phyloP scores from a whole-genome alignment of 2,329 filamentous ascomycete genomes.

The Canariomyces notabilis region DNA sequence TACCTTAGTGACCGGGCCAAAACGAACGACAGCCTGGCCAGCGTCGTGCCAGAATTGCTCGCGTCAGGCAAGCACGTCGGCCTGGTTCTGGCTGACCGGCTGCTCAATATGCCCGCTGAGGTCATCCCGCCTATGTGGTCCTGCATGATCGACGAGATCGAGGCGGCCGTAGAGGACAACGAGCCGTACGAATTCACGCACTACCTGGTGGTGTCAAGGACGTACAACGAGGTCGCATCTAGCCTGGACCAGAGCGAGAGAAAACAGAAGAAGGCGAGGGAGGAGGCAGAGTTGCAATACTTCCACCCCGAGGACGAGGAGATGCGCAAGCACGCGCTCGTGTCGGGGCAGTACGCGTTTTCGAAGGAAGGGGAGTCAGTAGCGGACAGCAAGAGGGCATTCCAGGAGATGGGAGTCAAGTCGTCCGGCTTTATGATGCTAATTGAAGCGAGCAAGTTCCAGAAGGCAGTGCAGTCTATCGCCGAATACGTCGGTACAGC shows the following conservation, averaged over 20 bases:
- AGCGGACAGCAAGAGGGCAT: conserved; percentile 88
- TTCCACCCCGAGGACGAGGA: conserved; percentile 97
- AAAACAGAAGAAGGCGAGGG: conserved; percentile 61
- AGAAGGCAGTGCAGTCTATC: conserved; percentile 69
- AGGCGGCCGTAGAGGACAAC: conserved; percentile 80
- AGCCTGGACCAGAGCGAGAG: conserved; percentile 64
- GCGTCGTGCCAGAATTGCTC: conserved; percentile 55
- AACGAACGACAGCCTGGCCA: conserved; percentile 50
- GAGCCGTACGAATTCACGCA: conserved; percentile 92
- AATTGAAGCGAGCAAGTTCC: conserved; percentile 75
- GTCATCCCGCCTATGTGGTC: conserved; percentile 89
- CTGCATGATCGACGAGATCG: conserved; percentile 88
- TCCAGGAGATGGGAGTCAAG: conserved; percentile 87
- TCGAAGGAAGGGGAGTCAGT: conserved; percentile 74
- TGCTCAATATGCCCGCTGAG: conserved; percentile 96
- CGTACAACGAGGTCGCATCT: conserved; percentile 84
- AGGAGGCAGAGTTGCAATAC: conserved; percentile 65
- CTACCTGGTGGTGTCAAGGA: conserved; percentile 86
- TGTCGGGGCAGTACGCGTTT: conserved; percentile 67
- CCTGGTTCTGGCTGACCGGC: conserved; percentile 81
- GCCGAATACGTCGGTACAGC: conserved; percentile 60
- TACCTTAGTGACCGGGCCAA: conserved; percentile 62
- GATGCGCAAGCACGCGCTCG: conserved; percentile 69
- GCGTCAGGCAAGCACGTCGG: conserved; percentile 58
- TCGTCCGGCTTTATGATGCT: conserved; percentile 80